A percentile compares a stretch with the other conserved stretches of the same genome.
These are phyloP conservation scores for Eruca vesicaria DNA, from an alignment of 441 rosid species.

Conservation along the genomic window DNA sequence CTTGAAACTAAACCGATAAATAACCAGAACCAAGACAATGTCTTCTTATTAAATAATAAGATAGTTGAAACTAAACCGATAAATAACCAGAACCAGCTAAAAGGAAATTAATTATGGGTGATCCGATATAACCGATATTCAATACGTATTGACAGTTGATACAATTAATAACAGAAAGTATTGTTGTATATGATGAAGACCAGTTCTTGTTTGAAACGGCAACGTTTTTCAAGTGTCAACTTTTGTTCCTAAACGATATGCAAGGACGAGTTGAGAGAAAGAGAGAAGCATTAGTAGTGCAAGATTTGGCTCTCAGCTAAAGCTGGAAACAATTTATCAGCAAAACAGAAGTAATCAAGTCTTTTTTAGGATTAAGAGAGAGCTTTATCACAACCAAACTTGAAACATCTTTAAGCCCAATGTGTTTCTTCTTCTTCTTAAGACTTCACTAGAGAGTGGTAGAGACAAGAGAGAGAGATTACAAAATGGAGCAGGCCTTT, in stretches of 20 bases:
- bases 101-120: too few species aligned
- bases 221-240: not conserved
- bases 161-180: not conserved
- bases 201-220: not conserved
- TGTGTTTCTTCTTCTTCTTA: constrained; percentile 15
- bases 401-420: constrained; percentile 16
- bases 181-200: not conserved
- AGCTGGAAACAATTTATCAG: constrained; percentile 23
- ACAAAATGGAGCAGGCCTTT: constrained; percentile 67
- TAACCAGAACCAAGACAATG: too few species aligned
- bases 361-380: constrained; percentile 7
- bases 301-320: constrained; percentile 25
- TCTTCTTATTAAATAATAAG: too few species aligned
- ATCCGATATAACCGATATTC: too few species aligned
- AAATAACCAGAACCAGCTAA: too few species aligned
- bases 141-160: not conserved
- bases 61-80: too few species aligned
- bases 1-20: too few species aligned
- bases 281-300: constrained; percentile 5
- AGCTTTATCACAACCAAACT: constrained; percentile 21
- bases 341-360: constrained; percentile 18
- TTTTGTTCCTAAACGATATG: not conserved
- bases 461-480: constrained; percentile 29
- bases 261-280: not conserved
- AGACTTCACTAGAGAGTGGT: constrained; percentile 20